Evolutionary conservation across 768 basidiomycete genomes (phyloP), one percentile per base, ranked within the genome.

Genomic region (Hygrocybe punicea): DNA sequence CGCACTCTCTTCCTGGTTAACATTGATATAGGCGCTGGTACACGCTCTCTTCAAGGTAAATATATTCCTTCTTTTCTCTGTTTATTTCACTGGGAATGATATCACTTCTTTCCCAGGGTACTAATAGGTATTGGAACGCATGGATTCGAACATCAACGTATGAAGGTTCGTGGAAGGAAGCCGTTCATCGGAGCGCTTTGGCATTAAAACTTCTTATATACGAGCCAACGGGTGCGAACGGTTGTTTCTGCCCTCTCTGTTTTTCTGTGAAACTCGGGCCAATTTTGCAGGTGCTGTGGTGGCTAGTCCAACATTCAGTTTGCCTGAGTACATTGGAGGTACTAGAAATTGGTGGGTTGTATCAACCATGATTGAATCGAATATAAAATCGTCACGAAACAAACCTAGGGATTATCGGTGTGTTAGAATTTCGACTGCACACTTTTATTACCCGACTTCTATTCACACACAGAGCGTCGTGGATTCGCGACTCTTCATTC

Each of bases 401-500:
- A 3, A 51, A 58, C 57, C 11, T 62, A 83, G 81, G 84, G 86
- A 88, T 65, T 87, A 89, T 61, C 79, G 86, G 77, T 85, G 63
- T 24, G 66, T 61, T 17, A 51, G 16, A 21, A 25, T 10, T 21
- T 23, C 60, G n/a, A n/a, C 1, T 19, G 39, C 42, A 34, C 51
- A 14, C 10, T 24, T 39, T 21, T 23, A 14, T 57, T 33, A 16
- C 10, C 29, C 9, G 6, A 19, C 55, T 17, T 59, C 9, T 24
- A 37, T 23, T 19, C 13, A 29, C 36, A 23, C 53, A 23, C 59
- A 88, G 89, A 19, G 86, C 85, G 3, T 90, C 88, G 1, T 93
- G 91, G 90, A 92, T 98, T 65, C 86, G 96, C n/a, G 96, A 99
- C 66, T 87, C 93, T 0, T 91, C 90, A 0, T 99, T 99, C 77